Evolutionary conservation across 306 rosid genomes (phyloP), one percentile per base, ranked within the genome.

Genomic region (Calophaca sinica): DNA sequence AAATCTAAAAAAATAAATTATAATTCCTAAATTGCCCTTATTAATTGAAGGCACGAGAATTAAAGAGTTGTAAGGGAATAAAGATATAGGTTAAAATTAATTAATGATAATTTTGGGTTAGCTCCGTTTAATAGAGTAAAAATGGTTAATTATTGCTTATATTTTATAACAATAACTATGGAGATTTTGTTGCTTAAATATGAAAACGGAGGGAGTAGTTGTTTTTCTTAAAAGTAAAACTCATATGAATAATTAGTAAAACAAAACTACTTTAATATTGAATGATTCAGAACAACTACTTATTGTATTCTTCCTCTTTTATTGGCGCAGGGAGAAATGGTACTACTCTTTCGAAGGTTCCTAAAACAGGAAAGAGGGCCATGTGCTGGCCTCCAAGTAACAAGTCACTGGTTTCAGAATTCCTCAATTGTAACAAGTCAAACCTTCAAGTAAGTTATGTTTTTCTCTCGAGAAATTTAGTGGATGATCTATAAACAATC

Each of bases 361-460:
- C 14, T n/a, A 55, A 53, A 51, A 39, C 26, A 13, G 62, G 45
- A 12, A 73, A 7, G 11, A 83, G 83, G 60, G 14, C 15, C 62
- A 62, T 3, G 13, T 74, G 69, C 35, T 8, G 7, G 11, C 57
- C 63, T 3, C 14, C 73, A 14, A 36, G 3, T n/a, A 62, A 62
- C 9, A 29, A 67, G 5, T 9, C 74, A 14, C 1, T 69, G 13
- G 3, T 79, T 31, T 29, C 70, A 11, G 53, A 54, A 7, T 39
- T 51, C 26, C 2, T 59, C n/a, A 1, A 32, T 12, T n/a, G 2
- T 4, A 35, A 15, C 41, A 61, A 62, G 53, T 2, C 33, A 1
- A 54, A 7, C n/a, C 8, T 78, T 31, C 74, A 68, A 15, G 86
- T 83, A 74, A 83, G 81, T 67, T 41, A 1, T 44, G 0, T 9